phyloP scores from a whole-genome alignment of 306 rosid genomes.

The Begonia loranthoides region DNA sequence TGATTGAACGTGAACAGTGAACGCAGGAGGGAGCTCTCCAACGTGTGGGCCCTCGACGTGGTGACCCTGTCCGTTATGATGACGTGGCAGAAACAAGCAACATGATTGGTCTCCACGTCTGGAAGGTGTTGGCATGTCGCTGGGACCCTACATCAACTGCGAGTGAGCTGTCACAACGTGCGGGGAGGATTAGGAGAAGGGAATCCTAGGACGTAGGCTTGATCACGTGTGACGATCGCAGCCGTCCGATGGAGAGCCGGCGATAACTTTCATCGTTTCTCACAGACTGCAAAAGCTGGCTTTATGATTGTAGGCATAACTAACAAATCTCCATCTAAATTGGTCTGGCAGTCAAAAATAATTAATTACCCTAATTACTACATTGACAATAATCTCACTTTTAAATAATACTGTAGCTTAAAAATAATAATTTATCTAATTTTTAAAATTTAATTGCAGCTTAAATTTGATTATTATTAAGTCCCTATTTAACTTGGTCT shows the following conservation, averaged over 20 bases:
- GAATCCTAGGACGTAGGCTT: slow-evolving; percentile 19
- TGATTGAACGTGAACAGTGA: slow-evolving; percentile 34
- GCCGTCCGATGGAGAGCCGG: slow-evolving; percentile 15
- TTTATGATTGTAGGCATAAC: slow-evolving; percentile 14
- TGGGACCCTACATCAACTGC: slow-evolving; percentile 40
- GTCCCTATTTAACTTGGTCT: too few relatives aligned
- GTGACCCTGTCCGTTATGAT: neutral
- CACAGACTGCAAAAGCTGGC: slow-evolving; percentile 5
- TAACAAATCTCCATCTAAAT: slow-evolving; percentile 5
- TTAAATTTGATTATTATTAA: too few relatives aligned
- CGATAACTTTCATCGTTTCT: slow-evolving; percentile 22
- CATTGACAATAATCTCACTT: neutral
- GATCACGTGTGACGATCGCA: slow-evolving; percentile 1
- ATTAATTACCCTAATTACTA: neutral
- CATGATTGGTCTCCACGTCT: slow-evolving; percentile 53
- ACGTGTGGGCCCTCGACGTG: slow-evolving; percentile 12
- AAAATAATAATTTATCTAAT: neutral
- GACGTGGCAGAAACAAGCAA: slow-evolving; percentile 45
- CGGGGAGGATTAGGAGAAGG: slow-evolving; percentile 4
- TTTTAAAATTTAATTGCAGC: too few relatives aligned
- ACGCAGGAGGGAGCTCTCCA: slow-evolving; percentile 21
- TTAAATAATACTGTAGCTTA: neutral
- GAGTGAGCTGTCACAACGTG: slow-evolving; percentile 70
- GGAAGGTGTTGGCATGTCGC: slow-evolving; percentile 24
- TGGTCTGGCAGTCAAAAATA: too few relatives aligned